Base-by-base conservation (phyloP, 768 basidiomycete genomes). In the Psilocybe azurescens region DNA sequence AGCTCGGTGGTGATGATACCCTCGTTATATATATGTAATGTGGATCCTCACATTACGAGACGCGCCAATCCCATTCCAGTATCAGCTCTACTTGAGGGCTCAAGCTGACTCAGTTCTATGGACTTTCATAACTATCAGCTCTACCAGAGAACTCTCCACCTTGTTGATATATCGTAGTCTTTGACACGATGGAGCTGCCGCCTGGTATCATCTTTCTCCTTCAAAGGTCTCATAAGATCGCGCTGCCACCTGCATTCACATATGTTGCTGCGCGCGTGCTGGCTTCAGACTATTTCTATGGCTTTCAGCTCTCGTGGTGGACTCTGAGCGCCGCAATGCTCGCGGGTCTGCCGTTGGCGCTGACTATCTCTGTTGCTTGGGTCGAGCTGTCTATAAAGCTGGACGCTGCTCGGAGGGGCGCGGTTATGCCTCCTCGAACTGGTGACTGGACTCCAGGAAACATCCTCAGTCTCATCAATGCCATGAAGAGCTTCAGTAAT, bases 181-280 rank as follows among this genome's bases (percentile, higher is more conserved):
- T 24, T 24, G 24, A 24, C 24, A 69, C 68, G 66, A 39, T 58
- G 18, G 60, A 64, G 18, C 56, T 74, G 5, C 71, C 73, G 2
- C 73, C 73, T 10, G 73, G 73, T 3, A 68, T 72, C 54, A 39
- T 64, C 14, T 74, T 70, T 41, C 69, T 74, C 50, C 20, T 68
- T 11, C 65, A 63, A 51, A 59, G 64, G 53, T 61, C 65, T 1
- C 71, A 69, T 2, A 61, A 44, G 32, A 56, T 74, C 53, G 51
- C 69, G 2, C 41, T 59, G 13, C 73, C 73, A 5, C 71, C 70
- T n/a, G 60, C 63, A 6, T 10, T 68, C 5, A 54, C 69, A 32
- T 68, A 68, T 48, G 41, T 58, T 20, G 32, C 67, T 38, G 39
- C 56, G 33, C 59, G 61, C 18, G 16, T 65, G 30, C 30, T 56